A percentile compares a stretch with the other conserved stretches of the same genome.
Evolutionary conservation across 2,329 filamentous ascomycete species (phyloP).

Genomic region (Colletotrichum spaethianum): DNA sequence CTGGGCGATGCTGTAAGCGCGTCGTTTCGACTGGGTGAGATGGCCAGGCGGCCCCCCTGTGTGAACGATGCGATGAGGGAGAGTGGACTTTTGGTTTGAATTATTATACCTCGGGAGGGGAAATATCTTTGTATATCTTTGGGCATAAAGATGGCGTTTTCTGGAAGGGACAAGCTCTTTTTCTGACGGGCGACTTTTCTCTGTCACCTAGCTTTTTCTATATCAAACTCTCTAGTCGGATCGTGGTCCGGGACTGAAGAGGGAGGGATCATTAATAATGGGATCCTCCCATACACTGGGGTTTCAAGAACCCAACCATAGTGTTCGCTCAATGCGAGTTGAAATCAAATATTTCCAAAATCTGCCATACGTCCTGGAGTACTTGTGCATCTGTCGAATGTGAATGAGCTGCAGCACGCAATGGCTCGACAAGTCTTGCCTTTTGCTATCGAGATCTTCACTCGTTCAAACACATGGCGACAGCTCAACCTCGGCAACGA

Average conservation of each 20-base stretch:
- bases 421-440: too few species aligned
- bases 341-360: neutral
- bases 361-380: too few species aligned
- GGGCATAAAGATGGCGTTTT: constrained; percentile 42
- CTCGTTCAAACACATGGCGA: too few species aligned
- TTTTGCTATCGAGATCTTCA: too few species aligned
- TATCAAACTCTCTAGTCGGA: neutral
- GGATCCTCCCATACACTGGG: neutral
- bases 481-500: too few species aligned
- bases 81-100: constrained; percentile 13
- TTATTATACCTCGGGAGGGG: constrained; percentile 31
- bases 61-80: neutral
- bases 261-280: neutral
- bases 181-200: neutral
- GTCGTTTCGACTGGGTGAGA: neutral
- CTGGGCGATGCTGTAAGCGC: constrained; percentile 55
- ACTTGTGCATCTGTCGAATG: too few species aligned
- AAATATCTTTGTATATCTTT: constrained; percentile 26
- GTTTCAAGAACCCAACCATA: neutral
- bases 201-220: neutral
- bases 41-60: neutral
- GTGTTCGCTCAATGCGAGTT: neutral
- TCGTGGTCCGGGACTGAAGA: neutral
- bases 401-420: too few species aligned
- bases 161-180: neutral